phyloP scores from a whole-genome alignment of 495 filamentous ascomycete genomes.

The Friedmanniomyces simplex region DNA sequence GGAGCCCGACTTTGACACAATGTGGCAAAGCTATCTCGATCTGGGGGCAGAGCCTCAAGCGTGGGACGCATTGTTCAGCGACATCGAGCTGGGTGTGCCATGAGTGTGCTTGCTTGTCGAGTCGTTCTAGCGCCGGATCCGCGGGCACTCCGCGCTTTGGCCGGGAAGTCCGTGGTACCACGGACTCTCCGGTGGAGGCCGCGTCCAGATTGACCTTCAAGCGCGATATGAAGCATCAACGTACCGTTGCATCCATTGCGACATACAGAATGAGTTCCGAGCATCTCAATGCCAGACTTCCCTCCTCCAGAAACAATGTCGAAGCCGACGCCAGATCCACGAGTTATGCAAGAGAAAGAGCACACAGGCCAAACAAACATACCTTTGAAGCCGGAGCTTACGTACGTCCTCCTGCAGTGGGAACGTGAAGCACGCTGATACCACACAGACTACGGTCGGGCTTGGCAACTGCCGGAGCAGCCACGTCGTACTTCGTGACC shows the following conservation, averaged over 20 bases:
- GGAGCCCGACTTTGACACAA: slow-evolving; percentile 1
- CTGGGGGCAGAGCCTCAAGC: background rate
- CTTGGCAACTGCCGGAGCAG: slow-evolving; percentile 2
- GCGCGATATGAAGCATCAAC: too few relatives aligned
- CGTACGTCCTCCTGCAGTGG: too few relatives aligned
- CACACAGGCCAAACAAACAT: background rate
- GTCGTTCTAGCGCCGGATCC: too few relatives aligned
- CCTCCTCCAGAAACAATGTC: background rate
- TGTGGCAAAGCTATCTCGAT: slow-evolving; percentile 17
- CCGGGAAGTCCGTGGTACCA: too few relatives aligned
- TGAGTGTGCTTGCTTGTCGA: background rate
- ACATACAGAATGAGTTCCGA: too few relatives aligned
- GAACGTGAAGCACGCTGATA: too few relatives aligned
- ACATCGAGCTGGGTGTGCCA: background rate
- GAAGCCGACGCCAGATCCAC: background rate
- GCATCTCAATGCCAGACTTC: too few relatives aligned
- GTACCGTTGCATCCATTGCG: too few relatives aligned
- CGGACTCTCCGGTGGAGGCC: too few relatives aligned
- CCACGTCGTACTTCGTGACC: slow-evolving; percentile 36
- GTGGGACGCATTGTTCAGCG: slow-evolving; percentile 11
- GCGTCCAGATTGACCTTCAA: too few relatives aligned
- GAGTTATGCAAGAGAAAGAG: background rate
- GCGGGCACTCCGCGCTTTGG: too few relatives aligned
- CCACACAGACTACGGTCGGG: slow-evolving; percentile 6
- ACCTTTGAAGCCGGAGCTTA: background rate